phyloP scores from a whole-genome alignment of 257 asterid species.

The Solanum clarkiae region DNA sequence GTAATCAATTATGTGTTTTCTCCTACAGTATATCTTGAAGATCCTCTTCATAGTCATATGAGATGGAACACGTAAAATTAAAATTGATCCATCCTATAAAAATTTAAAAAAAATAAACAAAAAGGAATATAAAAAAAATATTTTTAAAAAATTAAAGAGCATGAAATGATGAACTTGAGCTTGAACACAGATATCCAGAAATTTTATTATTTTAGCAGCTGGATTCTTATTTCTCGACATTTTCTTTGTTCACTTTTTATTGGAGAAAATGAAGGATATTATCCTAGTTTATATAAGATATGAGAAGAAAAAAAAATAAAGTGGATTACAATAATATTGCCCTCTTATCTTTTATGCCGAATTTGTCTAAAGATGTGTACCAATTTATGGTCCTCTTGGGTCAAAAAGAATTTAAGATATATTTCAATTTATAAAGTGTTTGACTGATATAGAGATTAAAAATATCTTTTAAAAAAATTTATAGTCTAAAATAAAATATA shows the following conservation, averaged over 20 bases:
- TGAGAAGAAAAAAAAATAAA: background rate
- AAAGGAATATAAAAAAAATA: no score
- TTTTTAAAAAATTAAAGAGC: no score
- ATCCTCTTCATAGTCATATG: no score
- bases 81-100: no score
- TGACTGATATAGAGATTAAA: background rate
- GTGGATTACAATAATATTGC: background rate
- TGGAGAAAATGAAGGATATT: background rate
- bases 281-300: background rate
- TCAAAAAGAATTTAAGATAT: background rate
- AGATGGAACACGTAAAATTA: fast-evolving
- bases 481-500: background rate
- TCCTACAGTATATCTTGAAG: background rate
- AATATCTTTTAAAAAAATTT: background rate
- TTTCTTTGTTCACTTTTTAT: background rate
- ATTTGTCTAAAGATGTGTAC: no score
- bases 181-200: no score
- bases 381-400: no score
- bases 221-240: background rate
- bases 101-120: no score
- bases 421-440: background rate
- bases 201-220: no score
- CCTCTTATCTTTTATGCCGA: background rate
- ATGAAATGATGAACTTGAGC: no score
- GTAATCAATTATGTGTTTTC: background rate